Base-by-base conservation (phyloP, 2,329 filamentous ascomycete genomes). In the Nothophaeocryptopus gaeumannii region DNA sequence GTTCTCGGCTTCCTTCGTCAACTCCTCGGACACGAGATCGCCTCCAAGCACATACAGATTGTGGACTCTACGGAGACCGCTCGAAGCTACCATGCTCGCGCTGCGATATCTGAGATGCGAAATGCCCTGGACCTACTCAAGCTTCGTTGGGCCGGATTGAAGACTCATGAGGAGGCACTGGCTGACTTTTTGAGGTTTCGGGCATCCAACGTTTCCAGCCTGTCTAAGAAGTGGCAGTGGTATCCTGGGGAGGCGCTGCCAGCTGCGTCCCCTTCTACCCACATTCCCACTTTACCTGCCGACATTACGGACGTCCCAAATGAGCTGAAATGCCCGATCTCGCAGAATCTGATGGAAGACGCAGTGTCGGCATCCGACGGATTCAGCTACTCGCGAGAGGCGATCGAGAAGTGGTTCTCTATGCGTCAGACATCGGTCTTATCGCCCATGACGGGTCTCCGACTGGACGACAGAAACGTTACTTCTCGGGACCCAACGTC, bases 351-450 rank as follows among this genome's bases (percentile, higher is more conserved):
- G 13, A 66, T 70, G 55, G 49, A 63, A 34, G 66, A 71, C 49
- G 66, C 69, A 4, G 69, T 71, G 12, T 55, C 36, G 2, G 64
- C 69, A 2, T 45, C 53, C 2, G 67, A 71, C 43, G 58, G 59
- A 1, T 63, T 64, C 46, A 67, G 58, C 0, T 72, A 70, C 42
- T 66, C 68, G 37, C 58, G 64, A n/a, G 50, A 58, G 13, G 63
- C 66, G 29, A 69, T 72, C 11, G 47, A 61, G 45, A 56, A 63
- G 40, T 71, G 68, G 68, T 70, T 70, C 37, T 41, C 58, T 8
- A 62, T 63, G 11, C 58, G 62, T 14, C 54, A 58, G 8, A 59
- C 56, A 32, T 26, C 20, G 7, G 20, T 13, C 34, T 47, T 16
- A 3, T 70, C 67, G 1, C 69, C 69, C 4, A 56, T 63, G 37